Evolutionary conservation across 1,284 basidiomycete genomes (phyloP).

Genomic region (Sphagnurus paluster): DNA sequence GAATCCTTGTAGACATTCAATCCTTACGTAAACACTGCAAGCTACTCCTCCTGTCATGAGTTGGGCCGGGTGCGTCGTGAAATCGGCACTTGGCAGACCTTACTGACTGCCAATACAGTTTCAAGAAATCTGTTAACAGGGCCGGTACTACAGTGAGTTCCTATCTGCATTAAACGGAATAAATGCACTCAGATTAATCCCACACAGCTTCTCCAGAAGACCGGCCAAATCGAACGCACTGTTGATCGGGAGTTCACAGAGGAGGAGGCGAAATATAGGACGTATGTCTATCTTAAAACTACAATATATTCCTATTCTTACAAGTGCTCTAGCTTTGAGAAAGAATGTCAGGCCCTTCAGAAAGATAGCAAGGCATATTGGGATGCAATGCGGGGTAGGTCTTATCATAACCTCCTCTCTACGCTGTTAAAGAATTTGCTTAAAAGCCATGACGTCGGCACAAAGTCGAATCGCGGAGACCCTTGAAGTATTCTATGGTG

Average conservation of each 20-base stretch:
- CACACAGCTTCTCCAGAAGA: conserved; percentile 93
- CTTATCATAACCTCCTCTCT: background rate
- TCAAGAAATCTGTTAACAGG: conserved; percentile 94
- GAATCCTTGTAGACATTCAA: background rate
- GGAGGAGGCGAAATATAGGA: conserved; percentile 89
- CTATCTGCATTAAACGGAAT: conserved; percentile 4
- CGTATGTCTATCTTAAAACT: conserved; percentile 51
- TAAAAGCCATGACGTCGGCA: conserved; percentile 85
- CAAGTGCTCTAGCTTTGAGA: conserved; percentile 75
- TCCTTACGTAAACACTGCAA: conserved; percentile 15
- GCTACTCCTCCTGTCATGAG: conserved; percentile 32
- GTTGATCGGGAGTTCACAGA: conserved; percentile 93
- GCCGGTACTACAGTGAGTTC: conserved; percentile 77
- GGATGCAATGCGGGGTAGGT: conserved; percentile 88
- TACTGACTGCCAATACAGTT: conserved; percentile 44
- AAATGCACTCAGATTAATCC: conserved; percentile 13
- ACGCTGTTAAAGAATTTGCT: background rate
- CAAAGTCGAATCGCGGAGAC: conserved; percentile 96
- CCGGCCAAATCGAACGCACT: conserved; percentile 95
- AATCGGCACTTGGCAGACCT: background rate
- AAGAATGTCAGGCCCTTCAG: conserved; percentile 88
- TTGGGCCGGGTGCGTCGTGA: conserved; percentile 41
- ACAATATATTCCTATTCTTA: background rate
- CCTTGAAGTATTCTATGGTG: conserved; percentile 90
- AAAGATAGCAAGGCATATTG: conserved; percentile 96